Conservation (phyloP, 352 stramenopile genomes). For the Phytophthora ramorum region DNA sequence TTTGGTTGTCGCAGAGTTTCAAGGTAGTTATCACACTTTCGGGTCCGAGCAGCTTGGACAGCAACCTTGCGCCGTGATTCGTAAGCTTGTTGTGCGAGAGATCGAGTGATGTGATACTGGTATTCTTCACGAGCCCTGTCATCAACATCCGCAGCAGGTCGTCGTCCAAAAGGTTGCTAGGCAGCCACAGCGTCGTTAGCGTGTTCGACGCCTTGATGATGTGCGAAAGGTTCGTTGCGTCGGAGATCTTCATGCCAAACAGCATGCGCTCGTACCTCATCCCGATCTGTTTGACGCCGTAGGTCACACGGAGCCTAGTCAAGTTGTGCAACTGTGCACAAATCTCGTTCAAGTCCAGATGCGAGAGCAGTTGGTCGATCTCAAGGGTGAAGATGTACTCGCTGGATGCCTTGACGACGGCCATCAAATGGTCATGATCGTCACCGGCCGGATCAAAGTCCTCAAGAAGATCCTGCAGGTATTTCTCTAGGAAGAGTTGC, state of each 20-base stretch:
- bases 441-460: slow-evolving; percentile 66
- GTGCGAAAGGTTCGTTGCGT: slow-evolving; percentile 91
- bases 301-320: slow-evolving; percentile 84
- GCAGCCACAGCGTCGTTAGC: slow-evolving; percentile 90
- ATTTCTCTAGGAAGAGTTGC: slow-evolving; percentile 90
- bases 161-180: slow-evolving; percentile 93
- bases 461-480: slow-evolving; percentile 82
- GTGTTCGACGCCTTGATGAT: slow-evolving; percentile 83
- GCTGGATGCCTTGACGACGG: slow-evolving; percentile 76
- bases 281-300: slow-evolving; percentile 91
- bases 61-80: slow-evolving; percentile 90
- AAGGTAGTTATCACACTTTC: slow-evolving; percentile 91
- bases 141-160: slow-evolving; percentile 95
- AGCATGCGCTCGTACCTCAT: slow-evolving; percentile 96
- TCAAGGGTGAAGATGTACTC: slow-evolving; percentile 92
- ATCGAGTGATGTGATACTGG: slow-evolving; percentile 93
- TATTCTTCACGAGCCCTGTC: slow-evolving; percentile 93
- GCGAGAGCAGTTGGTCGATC: slow-evolving; percentile 89
- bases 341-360: slow-evolving; percentile 90
- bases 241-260: slow-evolving; percentile 96
- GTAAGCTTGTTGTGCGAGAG: slow-evolving; percentile 96
- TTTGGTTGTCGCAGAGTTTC: slow-evolving; percentile 93
- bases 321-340: slow-evolving; percentile 90
- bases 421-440: slow-evolving; percentile 69
- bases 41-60: slow-evolving; percentile 91